A percentile compares a stretch with the other conserved stretches of the same genome.
These are phyloP conservation scores for Dichotomopilus funicola DNA, from an alignment of 2,329 filamentous ascomycete species.

Conservation along the genomic window DNA sequence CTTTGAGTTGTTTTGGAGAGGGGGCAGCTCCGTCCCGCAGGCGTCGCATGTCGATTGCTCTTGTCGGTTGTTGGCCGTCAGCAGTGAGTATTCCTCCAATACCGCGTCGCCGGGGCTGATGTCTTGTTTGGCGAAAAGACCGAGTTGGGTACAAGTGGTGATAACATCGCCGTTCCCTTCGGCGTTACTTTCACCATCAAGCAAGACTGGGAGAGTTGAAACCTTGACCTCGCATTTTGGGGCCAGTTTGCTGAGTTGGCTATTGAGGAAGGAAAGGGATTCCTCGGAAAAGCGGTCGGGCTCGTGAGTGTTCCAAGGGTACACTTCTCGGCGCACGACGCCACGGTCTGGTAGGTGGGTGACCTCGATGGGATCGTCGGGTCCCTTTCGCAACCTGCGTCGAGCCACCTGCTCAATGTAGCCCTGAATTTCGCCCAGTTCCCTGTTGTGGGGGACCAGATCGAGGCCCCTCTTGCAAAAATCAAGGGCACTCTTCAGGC, in stretches of 20 bases:
- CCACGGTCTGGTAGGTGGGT: constrained; percentile 62
- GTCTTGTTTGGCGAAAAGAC: constrained; percentile 80
- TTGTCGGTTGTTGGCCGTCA: constrained; percentile 83
- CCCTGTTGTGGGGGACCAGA: constrained; percentile 47
- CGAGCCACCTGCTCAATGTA: constrained; percentile 49
- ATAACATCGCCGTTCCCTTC: constrained; percentile 42
- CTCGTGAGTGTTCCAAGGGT: constrained; percentile 62
- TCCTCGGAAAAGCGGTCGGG: constrained; percentile 64
- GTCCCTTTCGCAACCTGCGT: constrained; percentile 39
- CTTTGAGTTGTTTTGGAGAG: constrained; percentile 41
- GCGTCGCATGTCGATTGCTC: constrained; percentile 87
- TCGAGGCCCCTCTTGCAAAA: constrained; percentile 59
- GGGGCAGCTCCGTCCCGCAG: constrained; percentile 68
- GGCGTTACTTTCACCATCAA: constrained; percentile 47
- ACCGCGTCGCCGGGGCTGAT: constrained; percentile 70
- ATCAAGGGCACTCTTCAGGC: constrained; percentile 58
- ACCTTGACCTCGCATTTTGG: constrained; percentile 76
- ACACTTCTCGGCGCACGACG: constrained; percentile 62
- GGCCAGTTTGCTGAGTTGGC: constrained; percentile 59
- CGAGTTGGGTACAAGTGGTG: constrained; percentile 67
- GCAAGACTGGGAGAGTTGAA: constrained; percentile 67
- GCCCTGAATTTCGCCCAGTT: constrained; percentile 47
- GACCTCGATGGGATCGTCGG: constrained; percentile 42
- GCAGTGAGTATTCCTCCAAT: constrained; percentile 72
- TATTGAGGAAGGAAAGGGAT: constrained; percentile 66